Base-by-base conservation (phyloP, 2,329 filamentous ascomycete genomes). In the Penicillium frequentans region DNA sequence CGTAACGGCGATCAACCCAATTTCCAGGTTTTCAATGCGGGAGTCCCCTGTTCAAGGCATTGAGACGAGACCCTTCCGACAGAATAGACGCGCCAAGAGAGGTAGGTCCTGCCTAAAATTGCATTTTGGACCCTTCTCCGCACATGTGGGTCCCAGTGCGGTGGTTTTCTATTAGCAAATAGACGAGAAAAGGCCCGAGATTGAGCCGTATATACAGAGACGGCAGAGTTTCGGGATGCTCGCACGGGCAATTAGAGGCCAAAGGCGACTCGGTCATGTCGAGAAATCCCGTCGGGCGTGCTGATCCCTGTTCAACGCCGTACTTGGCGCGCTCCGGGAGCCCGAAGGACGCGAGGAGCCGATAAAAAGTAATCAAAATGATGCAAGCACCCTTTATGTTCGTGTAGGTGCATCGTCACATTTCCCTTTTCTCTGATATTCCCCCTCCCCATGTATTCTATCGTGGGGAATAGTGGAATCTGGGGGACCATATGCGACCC, bases 401-500 rank as follows among this genome's bases (percentile, higher is more conserved):
- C 8, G 9, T 39, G 35, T 9, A 19, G 9, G 8, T 10, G 8
- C 3, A 19, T 37, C 6, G 16, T 37, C 33, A 24, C 11, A 31
- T 33, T 14, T 7, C 1, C 6, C 1, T 13, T 7, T 6, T 16
- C 31, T 33, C 31, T 46, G 14, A 14, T n/a, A 10, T 19, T 26
- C 43, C 14, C 31, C 8, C n/a, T 42, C 39, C 16, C 39, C 39
- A 42, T 42, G n/a, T 7, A 8, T 19, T n/a, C 14, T 19, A 19
- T 21, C n/a, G 19, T 42, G 39, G 19, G 13, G 49, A 37, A 33
- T n/a, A 19, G 33, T 49, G 48, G 31, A 57, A 56, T 56, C 58
- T 43, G 58, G 58, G 58, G 58, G 19, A 13, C 19, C n/a, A 54
- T 35, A 39, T 42, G 19, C 10, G 33, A 35, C 44, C 47, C 43